These are phyloP conservation scores for Ilyonectria robusta DNA, from an alignment of 2,329 filamentous ascomycete species.

Conservation along the genomic window DNA sequence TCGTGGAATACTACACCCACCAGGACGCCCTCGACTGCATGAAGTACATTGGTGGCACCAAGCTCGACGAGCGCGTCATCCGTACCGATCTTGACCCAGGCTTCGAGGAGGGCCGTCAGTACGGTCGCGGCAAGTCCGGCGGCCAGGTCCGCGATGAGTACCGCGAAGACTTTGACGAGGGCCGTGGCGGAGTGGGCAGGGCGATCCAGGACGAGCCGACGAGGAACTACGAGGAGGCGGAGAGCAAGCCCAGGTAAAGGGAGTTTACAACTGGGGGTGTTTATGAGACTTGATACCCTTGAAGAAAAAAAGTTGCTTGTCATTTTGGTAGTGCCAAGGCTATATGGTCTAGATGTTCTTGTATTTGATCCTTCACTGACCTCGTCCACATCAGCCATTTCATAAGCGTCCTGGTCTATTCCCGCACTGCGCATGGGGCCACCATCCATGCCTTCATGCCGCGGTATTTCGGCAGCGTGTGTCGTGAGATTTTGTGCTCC, in stretches of 20 bases:
- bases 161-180: conserved; percentile 95
- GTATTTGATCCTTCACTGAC: conserved; percentile 8
- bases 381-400: conserved; percentile 11
- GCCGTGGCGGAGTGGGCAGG: conserved; percentile 89
- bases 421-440: conserved; percentile 36
- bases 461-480: conserved; percentile 26
- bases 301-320: conserved; percentile 25
- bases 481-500: conserved; percentile 42
- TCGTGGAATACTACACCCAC: conserved; percentile 99
- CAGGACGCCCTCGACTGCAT: conserved; percentile 97
- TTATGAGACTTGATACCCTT: conserved; percentile 47
- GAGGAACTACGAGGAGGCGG: conserved; percentile 57
- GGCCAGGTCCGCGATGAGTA: conserved; percentile 99
- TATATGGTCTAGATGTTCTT: conserved; percentile 23
- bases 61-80: conserved; percentile 97
- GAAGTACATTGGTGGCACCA: conserved; percentile 98
- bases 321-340: conserved; percentile 21
- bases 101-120: conserved; percentile 96
- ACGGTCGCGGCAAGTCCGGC: conserved; percentile 94
- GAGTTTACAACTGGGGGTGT: conserved; percentile 8
- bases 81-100: conserved; percentile 95
- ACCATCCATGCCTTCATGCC: conserved; percentile 22
- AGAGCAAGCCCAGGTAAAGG: conserved; percentile 44
- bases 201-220: conserved; percentile 73
- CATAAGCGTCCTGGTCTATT: conserved; percentile 38